phyloP scores from a whole-genome alignment of 371 early-diverging fungal species.

The Dichotomocladium elegans region DNA sequence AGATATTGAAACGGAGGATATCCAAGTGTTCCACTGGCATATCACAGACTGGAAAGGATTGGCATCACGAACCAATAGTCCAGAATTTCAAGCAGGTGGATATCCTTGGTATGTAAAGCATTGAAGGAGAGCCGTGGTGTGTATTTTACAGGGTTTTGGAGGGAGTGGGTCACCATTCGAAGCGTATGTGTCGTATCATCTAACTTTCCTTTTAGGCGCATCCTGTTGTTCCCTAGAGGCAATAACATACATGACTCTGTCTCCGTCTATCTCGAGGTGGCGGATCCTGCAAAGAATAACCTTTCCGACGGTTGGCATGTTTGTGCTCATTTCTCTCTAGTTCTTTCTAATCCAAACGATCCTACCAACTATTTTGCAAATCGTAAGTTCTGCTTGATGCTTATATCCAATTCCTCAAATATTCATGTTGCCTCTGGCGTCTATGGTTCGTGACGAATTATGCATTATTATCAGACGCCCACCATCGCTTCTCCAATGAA shows the following conservation, averaged over 20 bases:
- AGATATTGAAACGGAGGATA: conserved; percentile 48
- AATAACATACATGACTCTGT: conserved; percentile 66
- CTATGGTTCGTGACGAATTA: background rate
- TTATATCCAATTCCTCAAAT: background rate
- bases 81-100: conserved; percentile 56
- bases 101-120: conserved; percentile 49
- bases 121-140: background rate
- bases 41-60: conserved; percentile 52
- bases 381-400: conserved; percentile 45
- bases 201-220: conserved; percentile 49
- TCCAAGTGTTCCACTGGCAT: conserved; percentile 55
- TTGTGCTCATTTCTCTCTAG: conserved; percentile 87
- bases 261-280: conserved; percentile 80
- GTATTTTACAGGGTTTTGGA: background rate
- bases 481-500: conserved; percentile 80
- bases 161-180: too few species aligned
- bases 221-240: conserved; percentile 85
- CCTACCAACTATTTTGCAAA: conserved; percentile 60
- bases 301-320: conserved; percentile 74
- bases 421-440: background rate
- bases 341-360: conserved; percentile 74
- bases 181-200: too few species aligned
- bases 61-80: conserved; percentile 50
- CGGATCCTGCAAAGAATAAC: conserved; percentile 55
- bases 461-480: conserved; percentile 49